phyloP scores from a whole-genome alignment of 306 rosid genomes.

The Malus domestica region DNA sequence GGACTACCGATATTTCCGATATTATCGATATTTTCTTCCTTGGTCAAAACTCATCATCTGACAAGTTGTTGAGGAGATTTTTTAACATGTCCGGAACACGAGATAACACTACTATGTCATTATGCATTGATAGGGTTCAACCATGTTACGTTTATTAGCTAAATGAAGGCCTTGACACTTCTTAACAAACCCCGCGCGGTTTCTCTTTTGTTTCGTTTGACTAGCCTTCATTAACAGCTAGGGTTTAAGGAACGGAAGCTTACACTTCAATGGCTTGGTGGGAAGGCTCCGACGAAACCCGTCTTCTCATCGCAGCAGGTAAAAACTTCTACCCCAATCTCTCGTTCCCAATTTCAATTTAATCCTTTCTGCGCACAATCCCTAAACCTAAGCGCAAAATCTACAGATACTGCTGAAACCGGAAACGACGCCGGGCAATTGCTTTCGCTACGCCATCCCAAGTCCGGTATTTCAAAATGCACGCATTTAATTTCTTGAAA shows the following conservation, averaged over 20 bases:
- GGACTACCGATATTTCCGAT: too few relatives aligned
- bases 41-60: too few relatives aligned
- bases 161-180: not conserved
- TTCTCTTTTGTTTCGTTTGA: not conserved
- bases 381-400: not conserved
- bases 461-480: slow-evolving; percentile 42
- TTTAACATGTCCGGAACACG: too few relatives aligned
- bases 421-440: slow-evolving; percentile 48
- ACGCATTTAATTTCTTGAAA: not conserved
- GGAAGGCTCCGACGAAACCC: slow-evolving; percentile 54
- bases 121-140: too few relatives aligned
- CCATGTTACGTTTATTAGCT: too few relatives aligned
- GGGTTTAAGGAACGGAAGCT: slow-evolving; percentile 11
- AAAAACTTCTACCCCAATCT: slow-evolving; percentile 3
- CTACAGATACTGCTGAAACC: slow-evolving; percentile 42
- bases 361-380: not conserved
- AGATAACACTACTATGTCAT: too few relatives aligned
- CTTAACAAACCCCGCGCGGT: not conserved
- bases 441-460: slow-evolving; percentile 70
- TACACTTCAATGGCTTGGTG: slow-evolving; percentile 50
- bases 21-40: too few relatives aligned
- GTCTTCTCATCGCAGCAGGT: slow-evolving; percentile 76
- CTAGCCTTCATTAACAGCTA: not conserved
- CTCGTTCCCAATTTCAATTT: not conserved
- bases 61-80: too few relatives aligned